Base-by-base conservation (phyloP, 768 basidiomycete genomes). In the Mycena crocata region DNA sequence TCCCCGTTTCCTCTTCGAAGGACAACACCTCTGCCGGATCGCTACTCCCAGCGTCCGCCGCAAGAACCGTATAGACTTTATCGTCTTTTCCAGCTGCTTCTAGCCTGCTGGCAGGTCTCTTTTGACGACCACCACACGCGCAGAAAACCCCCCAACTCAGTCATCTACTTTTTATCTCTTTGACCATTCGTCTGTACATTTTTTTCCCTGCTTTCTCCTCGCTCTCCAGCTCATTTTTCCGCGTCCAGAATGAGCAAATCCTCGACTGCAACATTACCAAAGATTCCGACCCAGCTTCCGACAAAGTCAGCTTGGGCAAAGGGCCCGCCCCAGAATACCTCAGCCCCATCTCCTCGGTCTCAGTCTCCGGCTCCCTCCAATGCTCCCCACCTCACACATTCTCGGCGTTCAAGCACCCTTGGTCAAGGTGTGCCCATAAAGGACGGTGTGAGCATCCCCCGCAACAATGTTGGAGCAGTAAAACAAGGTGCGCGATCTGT, bases 101-200 rank as follows among this genome's bases (percentile, higher is more conserved):
- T 87, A 85, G 89, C 91, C 92, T 93, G 92, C 92, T 91, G 92
- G 92, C 92, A 93, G 92, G 92, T 93, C 91, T 88, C 86, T 88
- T 84, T 87, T 90, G 85, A 92, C 90, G 90, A 91, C 91, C 89
- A 89, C 85, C 87, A 80, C 89, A 85, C 88, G 84, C 88, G 84
- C 85, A 81, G 84, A 81, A 82, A 82, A 81, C 70, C 77, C 75
- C 82, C 80, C 81, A 83, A 78, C 81, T 84, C 80, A 82, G 70
- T 81, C 83, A 80, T 81, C 82, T 78, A 77, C 82, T 82, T 70
- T 66, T 74, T 70, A 69, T 72, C 68, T 74, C 75, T 75, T 77
- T 77, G 76, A 80, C 74, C 80, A 81, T 83, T 85, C 84, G 83
- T 84, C 67, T 68, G 80, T 78, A 30, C 39, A 42, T 67, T 73